phyloP scores from a whole-genome alignment of 495 filamentous ascomycete species.

The Penicillium daleae region DNA sequence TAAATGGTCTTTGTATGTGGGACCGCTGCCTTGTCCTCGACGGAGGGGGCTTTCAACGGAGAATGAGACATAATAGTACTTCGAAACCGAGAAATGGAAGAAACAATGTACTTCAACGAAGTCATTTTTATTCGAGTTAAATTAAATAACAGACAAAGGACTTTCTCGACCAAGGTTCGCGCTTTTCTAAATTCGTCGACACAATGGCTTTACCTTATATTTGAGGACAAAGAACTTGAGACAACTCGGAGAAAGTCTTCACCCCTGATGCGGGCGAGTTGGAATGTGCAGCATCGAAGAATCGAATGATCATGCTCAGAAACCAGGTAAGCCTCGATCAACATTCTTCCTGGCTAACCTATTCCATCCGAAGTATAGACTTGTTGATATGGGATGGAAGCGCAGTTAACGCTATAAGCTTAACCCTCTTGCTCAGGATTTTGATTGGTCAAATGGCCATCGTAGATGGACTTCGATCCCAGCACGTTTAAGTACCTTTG shows the following conservation, averaged over 20 bases:
- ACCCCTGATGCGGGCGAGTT: background rate
- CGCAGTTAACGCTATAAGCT: too few relatives aligned
- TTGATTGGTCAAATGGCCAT: background rate
- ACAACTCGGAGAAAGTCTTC: background rate
- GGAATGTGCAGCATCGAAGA: background rate
- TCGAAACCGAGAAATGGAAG: background rate
- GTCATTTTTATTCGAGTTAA: background rate
- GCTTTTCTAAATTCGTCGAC: background rate
- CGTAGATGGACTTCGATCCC: background rate
- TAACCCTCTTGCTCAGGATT: too few relatives aligned
- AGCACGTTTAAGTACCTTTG: background rate
- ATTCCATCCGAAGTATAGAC: too few relatives aligned
- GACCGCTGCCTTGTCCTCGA: background rate
- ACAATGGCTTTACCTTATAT: background rate
- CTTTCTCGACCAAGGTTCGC: background rate
- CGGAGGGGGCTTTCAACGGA: background rate
- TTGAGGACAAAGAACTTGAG: background rate
- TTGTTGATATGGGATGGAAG: too few relatives aligned
- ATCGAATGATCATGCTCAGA: background rate
- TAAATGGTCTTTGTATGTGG: background rate
- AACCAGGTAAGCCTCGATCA: background rate
- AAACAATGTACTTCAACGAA: background rate
- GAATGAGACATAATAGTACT: background rate
- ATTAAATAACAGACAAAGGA: background rate
- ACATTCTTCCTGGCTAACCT: background rate